Evolutionary conservation across 169 alveolate genomes (phyloP), one percentile per base, ranked within the genome.

Genomic region (Plasmodium gonderi): DNA sequence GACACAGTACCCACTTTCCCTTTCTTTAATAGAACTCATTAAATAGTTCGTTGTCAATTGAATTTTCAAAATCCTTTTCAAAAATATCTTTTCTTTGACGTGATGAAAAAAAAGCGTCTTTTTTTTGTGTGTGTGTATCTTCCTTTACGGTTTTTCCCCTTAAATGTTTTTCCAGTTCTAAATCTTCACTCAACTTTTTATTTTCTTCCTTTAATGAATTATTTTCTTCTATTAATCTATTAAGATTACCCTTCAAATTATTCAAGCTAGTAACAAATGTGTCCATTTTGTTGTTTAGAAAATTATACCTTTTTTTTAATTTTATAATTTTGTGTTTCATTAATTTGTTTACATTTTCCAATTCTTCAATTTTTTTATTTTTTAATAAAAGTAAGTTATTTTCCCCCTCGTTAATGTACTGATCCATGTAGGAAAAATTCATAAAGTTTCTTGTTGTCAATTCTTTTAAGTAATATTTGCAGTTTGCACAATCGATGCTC

Each of bases 31-130:
- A 47, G 7, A 36, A 36, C 40, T 80, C 54, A 17, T 65, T 69
- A 29, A 87, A 87, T 23, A 87, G 20, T 51, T 87, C 93, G n/a
- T 87, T 87, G 60, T 87, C 93, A 65, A 87, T 82, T 17, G 92
- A 82, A 54, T 82, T 72, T 69, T 82, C 92, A 47, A 82, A 82
- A 9, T 69, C 77, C 31, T 20, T 31, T 47, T 74, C 78, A 14
- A 14, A 23, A 1, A 36, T 8, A 7, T 78, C 65, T 20, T 38
- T 17, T 47, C 45, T 49, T 29, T 60, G 29, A 78, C 38, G 38
- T 17, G 76, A 47, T 44, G 69, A 31, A 11, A 42, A 54, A n/a
- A 31, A 14, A 5, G 69, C 12, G 23, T 54, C 26, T 2, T 2
- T 54, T 2, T 54, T 54, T n/a, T 54, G 26, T 17, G n/a, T 12